phyloP scores from a whole-genome alignment of 768 basidiomycete species.

The Roridomyces roridus region DNA sequence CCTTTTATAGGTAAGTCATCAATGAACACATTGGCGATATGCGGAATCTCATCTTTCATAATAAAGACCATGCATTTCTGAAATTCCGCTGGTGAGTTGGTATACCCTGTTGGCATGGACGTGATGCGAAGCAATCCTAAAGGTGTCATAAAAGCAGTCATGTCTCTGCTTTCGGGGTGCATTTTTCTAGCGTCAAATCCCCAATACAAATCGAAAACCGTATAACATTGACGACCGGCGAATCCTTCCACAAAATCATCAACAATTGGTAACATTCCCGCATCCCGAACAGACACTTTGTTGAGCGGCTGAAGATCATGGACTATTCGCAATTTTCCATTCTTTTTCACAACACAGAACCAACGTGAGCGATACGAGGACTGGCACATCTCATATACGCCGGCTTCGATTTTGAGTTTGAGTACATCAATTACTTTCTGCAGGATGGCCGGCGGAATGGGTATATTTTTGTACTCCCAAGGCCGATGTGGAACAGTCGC shows the following conservation, averaged over 20 bases:
- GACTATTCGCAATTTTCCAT: constrained; percentile 30
- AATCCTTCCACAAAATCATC: constrained; percentile 29
- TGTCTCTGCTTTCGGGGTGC: constrained; percentile 20
- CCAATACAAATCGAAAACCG: constrained; percentile 23
- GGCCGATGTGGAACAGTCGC: constrained; percentile 22
- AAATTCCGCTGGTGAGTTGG: constrained; percentile 29
- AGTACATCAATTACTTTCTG: constrained; percentile 26
- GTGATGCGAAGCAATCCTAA: constrained; percentile 24
- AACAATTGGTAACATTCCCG: constrained; percentile 23
- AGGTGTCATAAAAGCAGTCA: constrained; percentile 27
- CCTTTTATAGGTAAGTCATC: constrained; percentile 39
- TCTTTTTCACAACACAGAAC: too few species aligned
- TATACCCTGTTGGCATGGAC: constrained; percentile 26
- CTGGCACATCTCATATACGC: constrained; percentile 28
- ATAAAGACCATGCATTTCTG: constrained; percentile 33
- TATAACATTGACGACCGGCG: constrained; percentile 22
- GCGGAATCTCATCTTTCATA: constrained; percentile 37
- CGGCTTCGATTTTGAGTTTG: constrained; percentile 26
- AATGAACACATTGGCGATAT: constrained; percentile 32
- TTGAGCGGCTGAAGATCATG: constrained; percentile 32
- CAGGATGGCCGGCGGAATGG: constrained; percentile 35
- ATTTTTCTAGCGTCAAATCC: constrained; percentile 25
- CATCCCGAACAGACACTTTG: constrained; percentile 24
- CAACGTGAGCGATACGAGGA: constrained; percentile 29
- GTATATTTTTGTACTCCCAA: constrained; percentile 28